Evolutionary conservation across 768 basidiomycete species (phyloP), one percentile per base, ranked within the genome.

Genomic region (Termitomyces heimii): DNA sequence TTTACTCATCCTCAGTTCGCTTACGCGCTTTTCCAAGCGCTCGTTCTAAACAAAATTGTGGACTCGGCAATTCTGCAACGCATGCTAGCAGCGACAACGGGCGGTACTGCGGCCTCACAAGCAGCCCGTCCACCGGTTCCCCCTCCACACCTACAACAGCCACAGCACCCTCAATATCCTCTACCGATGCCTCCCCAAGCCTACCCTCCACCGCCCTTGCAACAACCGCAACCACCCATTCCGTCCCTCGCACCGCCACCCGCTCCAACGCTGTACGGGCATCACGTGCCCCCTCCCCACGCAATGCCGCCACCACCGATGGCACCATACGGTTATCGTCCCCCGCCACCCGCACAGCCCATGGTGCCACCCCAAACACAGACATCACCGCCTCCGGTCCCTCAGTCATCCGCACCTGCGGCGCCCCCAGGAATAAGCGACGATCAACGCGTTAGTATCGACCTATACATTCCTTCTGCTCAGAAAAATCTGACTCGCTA

Each of bases 1-100:
- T 75, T 84, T 26, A 78, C 85, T 18, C 88, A 98, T 64, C 97
- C 97, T 18, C 96, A 98, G 72, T 81, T 97, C 5, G 89, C 94
- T 2, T 98, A 98, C 69, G 97, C 97, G 4, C 79, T 98, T 14
- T 97, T 98, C 77, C 95, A 98, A 73, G 89, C 92, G 0, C 81
- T 99, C 61, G 75, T 98, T 9, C 74, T 98, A 48, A 92, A 95
- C 80, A 92, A 94, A 65, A 92, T 98, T 18, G 91, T 98, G 40
- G 94, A 98, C 62, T 82, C 90, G 3, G 82, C 84, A 5, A 84
- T 97, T 48, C 77, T 99, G 3, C 84, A 91, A 66, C 87, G 92
- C 62, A 78, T 80, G 79, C 68, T 77, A 28, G 77, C 75, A 57
- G 75, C 76, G 8, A 75, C 73, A 47, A 56, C 68, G 18, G 64